phyloP scores from a whole-genome alignment of 2,329 filamentous ascomycete genomes.

The Corynespora cassiicola region DNA sequence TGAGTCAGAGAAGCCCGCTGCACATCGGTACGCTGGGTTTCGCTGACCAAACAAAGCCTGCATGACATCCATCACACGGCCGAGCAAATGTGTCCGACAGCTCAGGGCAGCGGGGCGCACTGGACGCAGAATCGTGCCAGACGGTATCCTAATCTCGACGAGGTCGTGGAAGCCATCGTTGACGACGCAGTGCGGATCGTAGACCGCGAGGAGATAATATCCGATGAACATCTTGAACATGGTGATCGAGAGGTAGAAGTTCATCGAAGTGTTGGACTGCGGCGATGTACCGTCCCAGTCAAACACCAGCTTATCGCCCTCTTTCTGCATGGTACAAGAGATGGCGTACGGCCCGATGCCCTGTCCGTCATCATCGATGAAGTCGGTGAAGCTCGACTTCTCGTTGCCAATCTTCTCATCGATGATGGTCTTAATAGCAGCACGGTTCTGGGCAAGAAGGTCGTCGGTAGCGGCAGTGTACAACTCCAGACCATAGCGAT shows the following conservation, averaged over 20 bases:
- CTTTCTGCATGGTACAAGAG: slow-evolving; percentile 56
- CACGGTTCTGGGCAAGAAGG: slow-evolving; percentile 52
- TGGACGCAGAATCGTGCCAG: slow-evolving; percentile 54
- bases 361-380: slow-evolving; percentile 58
- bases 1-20: slow-evolving; percentile 59
- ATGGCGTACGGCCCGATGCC: slow-evolving; percentile 55
- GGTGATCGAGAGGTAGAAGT: slow-evolving; percentile 57
- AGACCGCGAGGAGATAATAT: slow-evolving; percentile 56
- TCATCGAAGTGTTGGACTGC: slow-evolving; percentile 55
- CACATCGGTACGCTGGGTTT: slow-evolving; percentile 54
- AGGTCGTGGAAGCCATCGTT: slow-evolving; percentile 61
- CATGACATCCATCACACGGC: slow-evolving; percentile 57
- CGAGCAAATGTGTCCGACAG: slow-evolving; percentile 57
- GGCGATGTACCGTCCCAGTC: slow-evolving; percentile 59
- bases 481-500: slow-evolving; percentile 52
- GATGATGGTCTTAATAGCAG: slow-evolving; percentile 54
- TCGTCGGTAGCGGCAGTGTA: slow-evolving; percentile 56
- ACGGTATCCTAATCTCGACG: slow-evolving; percentile 55
- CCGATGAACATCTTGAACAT: slow-evolving; percentile 62
- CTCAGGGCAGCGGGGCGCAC: slow-evolving; percentile 56
- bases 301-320: slow-evolving; percentile 52
- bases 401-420: slow-evolving; percentile 53
- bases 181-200: slow-evolving; percentile 56
- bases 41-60: slow-evolving; percentile 58
- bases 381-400: slow-evolving; percentile 55